These are phyloP conservation scores for Gamarada debralockiae DNA, from an alignment of 495 filamentous ascomycete species.

Conservation along the genomic window DNA sequence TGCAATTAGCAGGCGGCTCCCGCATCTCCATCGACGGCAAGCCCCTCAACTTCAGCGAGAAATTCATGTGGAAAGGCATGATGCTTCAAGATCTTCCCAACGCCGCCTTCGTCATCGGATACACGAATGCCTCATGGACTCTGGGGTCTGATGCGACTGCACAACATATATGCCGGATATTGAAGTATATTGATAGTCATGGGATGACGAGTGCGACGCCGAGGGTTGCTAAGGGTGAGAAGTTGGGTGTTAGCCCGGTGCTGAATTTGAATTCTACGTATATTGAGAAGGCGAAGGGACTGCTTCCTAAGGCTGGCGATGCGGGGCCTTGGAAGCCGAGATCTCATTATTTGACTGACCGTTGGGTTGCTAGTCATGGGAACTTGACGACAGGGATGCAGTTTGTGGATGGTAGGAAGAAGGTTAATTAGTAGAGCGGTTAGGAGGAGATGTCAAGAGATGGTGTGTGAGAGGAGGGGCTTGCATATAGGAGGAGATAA, in stretches of 20 bases:
- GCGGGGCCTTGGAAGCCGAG: slow-evolving; percentile 52
- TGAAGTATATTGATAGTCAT: slow-evolving; percentile 29
- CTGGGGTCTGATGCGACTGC: slow-evolving; percentile 35
- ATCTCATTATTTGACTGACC: slow-evolving; percentile 50
- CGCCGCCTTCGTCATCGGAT: slow-evolving; percentile 32
- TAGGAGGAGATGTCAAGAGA: background rate
- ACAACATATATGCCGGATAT: slow-evolving; percentile 26
- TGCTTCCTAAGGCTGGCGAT: slow-evolving; percentile 27
- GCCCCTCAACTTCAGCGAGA: slow-evolving; percentile 21
- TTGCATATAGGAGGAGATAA: no score
- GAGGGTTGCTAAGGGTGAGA: slow-evolving; percentile 35
- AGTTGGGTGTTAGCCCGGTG: slow-evolving; percentile 29
- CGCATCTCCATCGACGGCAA: slow-evolving; percentile 27
- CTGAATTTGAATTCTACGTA: slow-evolving; percentile 31
- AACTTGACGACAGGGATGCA: slow-evolving; percentile 29
- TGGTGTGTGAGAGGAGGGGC: no score
- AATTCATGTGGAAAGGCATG: slow-evolving; percentile 36
- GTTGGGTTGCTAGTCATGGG: slow-evolving; percentile 44
- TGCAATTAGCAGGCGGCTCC: slow-evolving; percentile 30
- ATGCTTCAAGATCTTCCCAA: slow-evolving; percentile 43
- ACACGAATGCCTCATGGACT: slow-evolving; percentile 39
- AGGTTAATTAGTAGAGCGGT: background rate
- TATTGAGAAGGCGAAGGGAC: slow-evolving; percentile 25
- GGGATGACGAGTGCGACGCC: slow-evolving; percentile 15
- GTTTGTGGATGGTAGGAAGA: slow-evolving; percentile 11